Base-by-base conservation (phyloP, 495 filamentous ascomycete species). In the Penicillium nucicola region DNA sequence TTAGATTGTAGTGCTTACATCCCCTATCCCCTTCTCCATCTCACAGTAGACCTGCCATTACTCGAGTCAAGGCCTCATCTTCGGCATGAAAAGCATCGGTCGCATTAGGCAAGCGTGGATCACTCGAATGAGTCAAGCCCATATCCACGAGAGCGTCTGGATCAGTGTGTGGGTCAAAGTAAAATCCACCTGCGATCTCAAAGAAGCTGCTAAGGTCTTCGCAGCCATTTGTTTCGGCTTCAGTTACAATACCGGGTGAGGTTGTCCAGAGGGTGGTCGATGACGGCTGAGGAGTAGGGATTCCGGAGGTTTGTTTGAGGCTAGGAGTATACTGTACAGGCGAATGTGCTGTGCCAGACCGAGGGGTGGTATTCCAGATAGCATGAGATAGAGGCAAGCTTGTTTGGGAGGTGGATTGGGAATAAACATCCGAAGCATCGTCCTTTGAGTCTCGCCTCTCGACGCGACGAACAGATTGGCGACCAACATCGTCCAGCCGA, bases 161-260 rank as follows among this genome's bases (percentile, higher is more conserved):
- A 19, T 44, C 47, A 23, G 52, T 11, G 32, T 40, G 23, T 15
- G 69, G 57, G 40, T 70, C 63, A 41, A 69, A 71, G 18, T 72
- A 73, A 8, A 74, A 51, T 3, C 62, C 69, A 3, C 72, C 72
- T 0, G 72, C 70, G 42, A 71, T 67, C 46, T 74, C 72, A 50
- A 75, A 75, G 53, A 75, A 75, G 44, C 64, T 72, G 14, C 70
- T 75, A 30, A 75, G 46, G 35, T 74, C 70, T 30, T 69, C 62
- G 33, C 69, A 75, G 22, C 50, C 57, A 42, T 66, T 67, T 0
- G 64, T 37, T 28, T 62, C 56, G 1, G 47, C 18, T 2, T 47
- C 52, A n/a, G 34, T 32, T 4, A 22, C 37, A 7, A 59, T 45
- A 13, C 28, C 45, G 15, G 56, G 58, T 0, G 58, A 60, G 0